Conservation (phyloP, 306 rosid genomes). For the Chamaecrista fasciculata region DNA sequence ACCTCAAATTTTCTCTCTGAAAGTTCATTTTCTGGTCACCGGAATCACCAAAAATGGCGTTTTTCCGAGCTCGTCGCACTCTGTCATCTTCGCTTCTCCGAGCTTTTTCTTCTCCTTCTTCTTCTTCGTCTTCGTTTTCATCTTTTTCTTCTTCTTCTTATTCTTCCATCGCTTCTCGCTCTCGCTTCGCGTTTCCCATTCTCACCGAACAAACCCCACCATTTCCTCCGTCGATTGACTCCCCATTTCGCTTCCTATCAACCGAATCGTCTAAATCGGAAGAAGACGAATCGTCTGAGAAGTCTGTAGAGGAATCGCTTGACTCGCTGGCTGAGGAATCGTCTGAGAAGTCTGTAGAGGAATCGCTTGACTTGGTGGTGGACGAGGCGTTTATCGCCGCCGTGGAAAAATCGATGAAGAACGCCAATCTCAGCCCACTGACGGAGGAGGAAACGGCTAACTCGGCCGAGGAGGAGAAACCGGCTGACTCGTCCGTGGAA, state of each 20-base stretch:
- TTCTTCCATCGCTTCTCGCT: slow-evolving; percentile 37
- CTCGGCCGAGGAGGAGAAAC: not conserved
- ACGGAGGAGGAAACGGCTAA: slow-evolving; percentile 34
- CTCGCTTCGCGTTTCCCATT: slow-evolving; percentile 44
- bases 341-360: no score
- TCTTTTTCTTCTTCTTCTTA: slow-evolving; percentile 11
- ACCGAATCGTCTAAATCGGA: slow-evolving; percentile 81
- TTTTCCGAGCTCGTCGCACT: slow-evolving; percentile 58
- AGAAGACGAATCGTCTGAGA: slow-evolving; percentile 67
- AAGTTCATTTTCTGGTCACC: no score
- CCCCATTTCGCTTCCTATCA: slow-evolving; percentile 44
- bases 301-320: no score
- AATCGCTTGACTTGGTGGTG: no score
- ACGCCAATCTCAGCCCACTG: no score
- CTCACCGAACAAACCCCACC: slow-evolving; percentile 37
- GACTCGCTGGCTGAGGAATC: slow-evolving; percentile 81
- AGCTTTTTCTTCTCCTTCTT: slow-evolving; percentile 33
- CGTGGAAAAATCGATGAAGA: slow-evolving; percentile 50
- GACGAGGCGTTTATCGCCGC: no score
- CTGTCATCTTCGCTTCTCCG: slow-evolving; percentile 43
- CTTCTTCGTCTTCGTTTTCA: not conserved
- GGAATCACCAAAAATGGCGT: slow-evolving; percentile 48
- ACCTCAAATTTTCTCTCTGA: not conserved
- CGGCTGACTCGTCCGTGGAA: no score
- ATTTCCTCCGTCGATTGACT: slow-evolving; percentile 17